A percentile compares a stretch with the other conserved stretches of the same genome.
phyloP scores from a whole-genome alignment of 2,329 filamentous ascomycete genomes.

The Chlorencoelia australis region DNA sequence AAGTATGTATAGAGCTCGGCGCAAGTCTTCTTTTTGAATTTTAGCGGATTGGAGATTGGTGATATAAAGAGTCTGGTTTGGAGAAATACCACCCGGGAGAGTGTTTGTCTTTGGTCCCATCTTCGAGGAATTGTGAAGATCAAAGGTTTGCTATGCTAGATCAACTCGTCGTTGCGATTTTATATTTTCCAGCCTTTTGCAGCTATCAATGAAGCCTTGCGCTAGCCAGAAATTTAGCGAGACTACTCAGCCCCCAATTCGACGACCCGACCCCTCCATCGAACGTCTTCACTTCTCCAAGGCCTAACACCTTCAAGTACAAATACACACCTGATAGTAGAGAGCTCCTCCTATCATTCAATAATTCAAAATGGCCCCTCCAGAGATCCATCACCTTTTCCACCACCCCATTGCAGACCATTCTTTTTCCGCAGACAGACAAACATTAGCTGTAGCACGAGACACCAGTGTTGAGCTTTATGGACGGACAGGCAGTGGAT shows the following conservation, averaged over 20 bases:
- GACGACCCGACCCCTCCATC: no score
- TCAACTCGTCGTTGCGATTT: no score
- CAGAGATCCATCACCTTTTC: conserved; percentile 94
- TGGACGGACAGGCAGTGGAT: conserved; percentile 58
- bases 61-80: conserved; percentile 80
- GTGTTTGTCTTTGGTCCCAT: no score
- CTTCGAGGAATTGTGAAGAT: no score
- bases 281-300: no score
- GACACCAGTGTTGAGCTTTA: conserved; percentile 90
- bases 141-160: no score
- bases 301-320: no score
- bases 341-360: conserved; percentile 87
- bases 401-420: conserved; percentile 95
- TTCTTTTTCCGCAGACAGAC: conserved; percentile 88
- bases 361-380: conserved; percentile 55
- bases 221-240: no score
- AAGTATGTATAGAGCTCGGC: conserved; percentile 80
- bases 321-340: conserved; percentile 69
- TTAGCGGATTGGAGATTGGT: conserved; percentile 79
- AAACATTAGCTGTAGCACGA: conserved; percentile 80
- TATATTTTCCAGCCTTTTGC: no score
- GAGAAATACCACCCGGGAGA: conserved; percentile 35
- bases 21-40: conserved; percentile 78
- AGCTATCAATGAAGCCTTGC: no score
- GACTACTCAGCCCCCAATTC: no score